Evolutionary conservation across 495 filamentous ascomycete species (phyloP).

Genomic region (Penicillium crystallinum): DNA sequence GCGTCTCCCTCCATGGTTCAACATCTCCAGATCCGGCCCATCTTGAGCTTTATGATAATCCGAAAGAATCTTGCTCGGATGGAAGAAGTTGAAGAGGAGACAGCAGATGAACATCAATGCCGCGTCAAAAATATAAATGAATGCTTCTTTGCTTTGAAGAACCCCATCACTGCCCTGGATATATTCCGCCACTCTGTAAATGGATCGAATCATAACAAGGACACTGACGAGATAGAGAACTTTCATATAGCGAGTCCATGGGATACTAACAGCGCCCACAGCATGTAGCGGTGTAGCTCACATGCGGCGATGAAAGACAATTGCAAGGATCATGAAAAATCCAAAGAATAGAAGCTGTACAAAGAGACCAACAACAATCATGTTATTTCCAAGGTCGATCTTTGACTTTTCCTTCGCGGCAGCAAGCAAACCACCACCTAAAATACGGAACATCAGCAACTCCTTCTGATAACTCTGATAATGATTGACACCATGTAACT

Average conservation of each 20-base stretch:
- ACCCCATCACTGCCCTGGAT: constrained; percentile 48
- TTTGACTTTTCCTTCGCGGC: constrained; percentile 16
- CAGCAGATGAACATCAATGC: constrained; percentile 30
- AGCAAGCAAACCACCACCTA: constrained; percentile 31
- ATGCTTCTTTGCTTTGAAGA: constrained; percentile 49
- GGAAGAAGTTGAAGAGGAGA: constrained; percentile 39
- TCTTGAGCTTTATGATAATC: neutral
- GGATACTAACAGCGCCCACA: constrained; percentile 5
- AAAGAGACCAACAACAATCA: constrained; percentile 43
- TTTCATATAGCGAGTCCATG: constrained; percentile 45
- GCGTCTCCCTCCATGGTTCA: neutral
- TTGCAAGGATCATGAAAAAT: constrained; percentile 35
- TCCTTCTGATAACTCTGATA: neutral
- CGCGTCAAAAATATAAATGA: constrained; percentile 48
- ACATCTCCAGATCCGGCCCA: constrained; percentile 10
- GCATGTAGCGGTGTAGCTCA: constrained; percentile 43
- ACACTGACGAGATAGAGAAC: constrained; percentile 47
- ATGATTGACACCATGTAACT: constrained; percentile 8
- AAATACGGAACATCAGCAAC: constrained; percentile 9
- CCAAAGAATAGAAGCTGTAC: constrained; percentile 42
- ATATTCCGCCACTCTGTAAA: constrained; percentile 62
- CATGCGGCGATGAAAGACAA: constrained; percentile 36
- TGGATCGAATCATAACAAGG: constrained; percentile 55
- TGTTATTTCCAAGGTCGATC: constrained; percentile 33
- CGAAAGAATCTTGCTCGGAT: constrained; percentile 16